Evolutionary conservation across 2,329 filamentous ascomycete genomes (phyloP).

Genomic region (Drechslerella coelobrocha): DNA sequence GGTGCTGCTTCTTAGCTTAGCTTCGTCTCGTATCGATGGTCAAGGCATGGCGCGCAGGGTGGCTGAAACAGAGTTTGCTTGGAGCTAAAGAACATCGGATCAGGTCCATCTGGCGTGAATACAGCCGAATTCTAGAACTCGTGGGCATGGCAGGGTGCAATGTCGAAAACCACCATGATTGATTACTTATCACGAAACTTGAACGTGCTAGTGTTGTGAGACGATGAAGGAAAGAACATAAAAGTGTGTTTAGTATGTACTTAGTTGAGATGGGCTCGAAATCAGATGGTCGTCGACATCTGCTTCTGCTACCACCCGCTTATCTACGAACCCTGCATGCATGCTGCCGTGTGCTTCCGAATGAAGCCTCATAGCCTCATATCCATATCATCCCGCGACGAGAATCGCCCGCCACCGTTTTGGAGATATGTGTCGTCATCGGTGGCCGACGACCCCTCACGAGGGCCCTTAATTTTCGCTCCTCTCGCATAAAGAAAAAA

Average conservation of each 20-base stretch:
- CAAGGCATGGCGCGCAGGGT: background rate
- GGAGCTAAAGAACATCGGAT: background rate
- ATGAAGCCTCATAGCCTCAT: background rate
- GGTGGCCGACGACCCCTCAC: background rate
- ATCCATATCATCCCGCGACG: background rate
- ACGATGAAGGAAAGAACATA: too few relatives aligned
- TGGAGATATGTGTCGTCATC: slow-evolving; percentile 6
- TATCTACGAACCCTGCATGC: slow-evolving; percentile 6
- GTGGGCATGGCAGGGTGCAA: background rate
- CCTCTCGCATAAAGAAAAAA: background rate
- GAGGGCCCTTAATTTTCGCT: background rate
- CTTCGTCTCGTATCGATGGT: background rate
- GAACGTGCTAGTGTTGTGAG: background rate
- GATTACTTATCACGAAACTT: slow-evolving; percentile 5
- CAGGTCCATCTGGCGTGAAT: too few relatives aligned
- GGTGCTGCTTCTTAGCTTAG: too few relatives aligned
- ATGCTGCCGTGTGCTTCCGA: slow-evolving; percentile 1
- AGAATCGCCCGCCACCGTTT: background rate
- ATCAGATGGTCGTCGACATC: background rate
- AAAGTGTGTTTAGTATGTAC: too few relatives aligned
- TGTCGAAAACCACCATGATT: too few relatives aligned
- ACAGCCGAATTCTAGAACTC: background rate
- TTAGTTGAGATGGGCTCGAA: too few relatives aligned
- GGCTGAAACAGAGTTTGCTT: background rate
- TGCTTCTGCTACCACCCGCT: too few relatives aligned